A percentile compares a stretch with the other conserved stretches of the same genome.
phyloP scores from a whole-genome alignment of 257 asterid species.

The Craterostigma plantagineum region DNA sequence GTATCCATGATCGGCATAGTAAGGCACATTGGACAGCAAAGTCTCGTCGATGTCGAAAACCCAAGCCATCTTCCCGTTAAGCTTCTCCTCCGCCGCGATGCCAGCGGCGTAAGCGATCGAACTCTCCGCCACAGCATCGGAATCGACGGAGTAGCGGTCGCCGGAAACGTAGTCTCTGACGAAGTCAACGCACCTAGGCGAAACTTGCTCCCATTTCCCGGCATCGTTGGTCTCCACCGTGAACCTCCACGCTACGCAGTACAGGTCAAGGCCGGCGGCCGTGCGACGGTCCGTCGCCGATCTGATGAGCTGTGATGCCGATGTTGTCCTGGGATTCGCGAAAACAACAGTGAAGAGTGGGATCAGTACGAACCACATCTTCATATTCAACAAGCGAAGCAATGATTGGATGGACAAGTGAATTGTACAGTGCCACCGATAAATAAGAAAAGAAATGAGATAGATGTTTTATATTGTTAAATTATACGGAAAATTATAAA shows the following conservation, averaged over 20 bases:
- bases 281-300: conserved; percentile 8
- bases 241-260: conserved; percentile 74
- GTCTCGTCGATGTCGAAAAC: conserved; percentile 87
- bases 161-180: conserved; percentile 45
- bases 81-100: conserved; percentile 16
- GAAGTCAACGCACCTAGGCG: conserved; percentile 28
- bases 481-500: too few relatives aligned
- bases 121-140: conserved; percentile 42
- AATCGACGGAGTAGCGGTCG: conserved; percentile 31
- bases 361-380: background rate
- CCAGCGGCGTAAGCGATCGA: conserved; percentile 26
- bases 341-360: background rate
- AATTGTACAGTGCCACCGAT: too few relatives aligned
- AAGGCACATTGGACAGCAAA: conserved; percentile 61
- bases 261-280: conserved; percentile 10
- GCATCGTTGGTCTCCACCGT: conserved; percentile 74
- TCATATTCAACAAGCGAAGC: background rate
- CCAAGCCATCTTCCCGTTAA: conserved; percentile 59
- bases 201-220: conserved; percentile 31
- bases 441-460: too few relatives aligned
- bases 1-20: conserved; percentile 45
- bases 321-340: too few relatives aligned
- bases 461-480: too few relatives aligned
- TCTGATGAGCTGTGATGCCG: too few relatives aligned
- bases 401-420: too few relatives aligned